Conservation (phyloP, 2,329 filamentous ascomycete genomes). For the Ambrosiella beaveri region DNA sequence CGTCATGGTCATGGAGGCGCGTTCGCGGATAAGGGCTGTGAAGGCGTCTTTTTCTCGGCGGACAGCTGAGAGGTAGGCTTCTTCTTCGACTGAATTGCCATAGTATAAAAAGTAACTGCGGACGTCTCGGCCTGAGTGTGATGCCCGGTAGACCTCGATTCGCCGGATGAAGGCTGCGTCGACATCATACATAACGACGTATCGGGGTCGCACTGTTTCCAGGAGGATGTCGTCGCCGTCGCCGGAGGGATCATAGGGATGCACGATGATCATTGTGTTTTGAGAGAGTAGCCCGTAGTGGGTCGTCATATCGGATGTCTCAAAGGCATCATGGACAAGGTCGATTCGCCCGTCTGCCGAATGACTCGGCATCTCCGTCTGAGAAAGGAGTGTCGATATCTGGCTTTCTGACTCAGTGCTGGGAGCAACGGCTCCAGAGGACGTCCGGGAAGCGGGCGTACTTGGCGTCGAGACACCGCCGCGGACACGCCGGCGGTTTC, state of each 20-base stretch:
- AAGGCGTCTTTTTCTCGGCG: conserved; percentile 95
- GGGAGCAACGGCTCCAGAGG: not conserved
- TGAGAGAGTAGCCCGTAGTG: conserved; percentile 86
- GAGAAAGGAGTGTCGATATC: too few relatives aligned
- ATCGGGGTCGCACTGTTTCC: conserved; percentile 80
- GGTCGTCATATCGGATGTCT: conserved; percentile 67
- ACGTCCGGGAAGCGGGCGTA: not conserved
- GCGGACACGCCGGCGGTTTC: conserved; percentile 70
- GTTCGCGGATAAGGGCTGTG: conserved; percentile 84
- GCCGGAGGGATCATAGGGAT: conserved; percentile 62
- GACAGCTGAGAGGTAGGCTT: conserved; percentile 75
- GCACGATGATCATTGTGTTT: conserved; percentile 72
- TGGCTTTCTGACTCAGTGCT: not conserved
- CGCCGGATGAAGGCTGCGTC: conserved; percentile 85
- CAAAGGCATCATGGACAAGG: conserved; percentile 53
- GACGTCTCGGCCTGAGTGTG: conserved; percentile 75
- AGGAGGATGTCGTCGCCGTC: conserved; percentile 94
- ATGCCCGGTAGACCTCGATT: conserved; percentile 90
- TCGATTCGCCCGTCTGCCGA: conserved; percentile 63
- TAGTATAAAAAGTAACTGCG: conserved; percentile 97
- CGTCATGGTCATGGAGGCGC: conserved; percentile 80
- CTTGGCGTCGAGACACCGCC: conserved; percentile 46
- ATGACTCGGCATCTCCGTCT: not conserved
- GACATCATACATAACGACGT: conserved; percentile 98
- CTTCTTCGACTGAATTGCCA: conserved; percentile 83